Evolutionary conservation across 2,329 filamentous ascomycete genomes (phyloP), one percentile per base, ranked within the genome.

Genomic region (Fusarium tuaranense): DNA sequence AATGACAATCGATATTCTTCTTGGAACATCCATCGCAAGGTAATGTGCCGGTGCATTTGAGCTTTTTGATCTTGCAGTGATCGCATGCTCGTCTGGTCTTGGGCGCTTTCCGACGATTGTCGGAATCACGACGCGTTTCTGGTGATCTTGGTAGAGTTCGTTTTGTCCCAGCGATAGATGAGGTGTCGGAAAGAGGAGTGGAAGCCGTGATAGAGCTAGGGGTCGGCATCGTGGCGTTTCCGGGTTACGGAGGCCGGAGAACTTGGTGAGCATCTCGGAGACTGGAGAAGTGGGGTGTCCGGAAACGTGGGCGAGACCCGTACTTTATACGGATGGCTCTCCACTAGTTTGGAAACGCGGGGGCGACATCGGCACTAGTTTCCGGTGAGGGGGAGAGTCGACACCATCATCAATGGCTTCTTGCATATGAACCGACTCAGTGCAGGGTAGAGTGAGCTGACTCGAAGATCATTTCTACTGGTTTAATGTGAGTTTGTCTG

Each of bases 61-160:
- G 74, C 66, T 84, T 84, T 48, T 81, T 80, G n/a, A 75, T 55
- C 72, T 84, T 84, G 78, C 83, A 84, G 34, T 78, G 76, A 67
- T 84, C 83, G 65, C 83, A 84, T 7, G 83, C 83, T n/a, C 81
- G 76, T 61, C 79, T 83, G 7, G 83, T 81, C 71, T 84, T 85
- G 18, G 59, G 25, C 0, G 65, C 61, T 30, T 78, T 78, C 53
- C 75, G 75, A 32, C 75, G 73, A 4, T 76, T 77, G 60, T 38
- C 38, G 22, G 68, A 53, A 25, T 67, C 64, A 10, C 63, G 65
- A 44, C 41, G 63, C 14, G 63, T 51, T n/a, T 73, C 67, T 63
- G 69, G 70, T n/a, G 72, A 68, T 22, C 59, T 9, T 14, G 71
- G 65, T 0, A 68, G 55, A 4, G 63, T 30, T 3, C 74, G 68